phyloP scores from a whole-genome alignment of 257 asterid genomes.

The Voacanga thouarsii region DNA sequence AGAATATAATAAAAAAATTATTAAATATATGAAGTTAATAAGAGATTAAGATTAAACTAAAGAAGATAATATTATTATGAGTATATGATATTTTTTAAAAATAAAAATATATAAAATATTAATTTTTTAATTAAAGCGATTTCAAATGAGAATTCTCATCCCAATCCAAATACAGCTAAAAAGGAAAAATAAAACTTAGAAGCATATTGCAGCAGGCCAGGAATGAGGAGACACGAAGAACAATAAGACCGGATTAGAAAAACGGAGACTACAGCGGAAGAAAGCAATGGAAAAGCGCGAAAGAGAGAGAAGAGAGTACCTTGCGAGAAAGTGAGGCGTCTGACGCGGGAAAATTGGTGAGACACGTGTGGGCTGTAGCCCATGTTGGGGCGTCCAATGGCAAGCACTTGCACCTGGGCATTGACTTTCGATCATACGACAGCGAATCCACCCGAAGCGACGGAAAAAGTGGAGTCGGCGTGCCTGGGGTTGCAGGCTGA shows the following conservation, averaged over 20 bases:
- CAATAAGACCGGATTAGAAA: not conserved
- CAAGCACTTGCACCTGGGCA: constrained; percentile 91
- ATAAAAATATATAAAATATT: no score
- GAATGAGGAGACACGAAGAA: not conserved
- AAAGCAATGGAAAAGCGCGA: no score
- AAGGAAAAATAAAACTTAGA: no score
- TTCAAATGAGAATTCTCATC: no score
- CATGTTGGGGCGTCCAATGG: constrained; percentile 66
- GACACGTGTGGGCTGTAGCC: constrained; percentile 81
- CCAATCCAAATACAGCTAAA: no score
- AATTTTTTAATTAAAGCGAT: no score
- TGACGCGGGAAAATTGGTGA: constrained; percentile 54
- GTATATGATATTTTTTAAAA: no score
- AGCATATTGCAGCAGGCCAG: not conserved
- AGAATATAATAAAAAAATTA: no score
- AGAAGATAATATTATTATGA: no score
- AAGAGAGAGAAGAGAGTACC: constrained; percentile 31
- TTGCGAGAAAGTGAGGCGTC: constrained; percentile 88
- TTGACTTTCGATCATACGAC: constrained; percentile 77
- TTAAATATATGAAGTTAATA: no score
- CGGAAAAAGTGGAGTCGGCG: constrained; percentile 69
- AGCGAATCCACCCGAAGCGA: constrained; percentile 62
- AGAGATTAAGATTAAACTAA: no score
- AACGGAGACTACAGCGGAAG: not conserved
- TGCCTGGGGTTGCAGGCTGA: constrained; percentile 89